Conservation (phyloP, 768 basidiomycete species). For the Suillus luteus region DNA sequence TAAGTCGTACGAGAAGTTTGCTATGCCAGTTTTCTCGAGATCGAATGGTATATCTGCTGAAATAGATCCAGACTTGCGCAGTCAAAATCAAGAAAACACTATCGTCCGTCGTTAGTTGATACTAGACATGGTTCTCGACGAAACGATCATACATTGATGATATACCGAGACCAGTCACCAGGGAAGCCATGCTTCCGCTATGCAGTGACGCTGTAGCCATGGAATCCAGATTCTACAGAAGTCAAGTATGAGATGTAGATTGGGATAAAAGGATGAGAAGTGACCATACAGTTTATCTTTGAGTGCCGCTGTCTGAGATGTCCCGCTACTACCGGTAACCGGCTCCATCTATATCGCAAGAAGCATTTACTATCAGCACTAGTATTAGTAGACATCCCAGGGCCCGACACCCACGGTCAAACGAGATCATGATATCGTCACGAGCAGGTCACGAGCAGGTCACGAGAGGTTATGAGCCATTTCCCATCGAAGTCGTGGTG, state of each 20-base stretch:
- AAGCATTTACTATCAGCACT: background rate
- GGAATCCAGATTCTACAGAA: background rate
- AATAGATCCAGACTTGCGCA: constrained; percentile 4
- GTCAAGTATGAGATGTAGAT: background rate
- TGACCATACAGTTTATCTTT: background rate
- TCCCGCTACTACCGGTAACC: background rate
- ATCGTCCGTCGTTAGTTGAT: background rate
- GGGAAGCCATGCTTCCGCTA: background rate
- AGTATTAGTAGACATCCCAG: background rate
- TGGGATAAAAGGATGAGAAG: background rate
- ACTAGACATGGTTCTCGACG: background rate
- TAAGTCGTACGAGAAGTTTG: background rate
- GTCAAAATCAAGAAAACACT: constrained; percentile 6
- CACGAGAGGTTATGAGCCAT: background rate
- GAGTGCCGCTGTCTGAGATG: background rate
- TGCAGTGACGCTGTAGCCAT: background rate
- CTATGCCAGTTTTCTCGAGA: background rate
- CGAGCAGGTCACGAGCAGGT: background rate
- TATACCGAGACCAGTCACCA: constrained; percentile 5
- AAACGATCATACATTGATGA: background rate
- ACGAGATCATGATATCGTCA: no score
- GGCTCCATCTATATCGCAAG: background rate
- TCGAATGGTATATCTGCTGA: background rate
- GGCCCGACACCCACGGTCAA: background rate
- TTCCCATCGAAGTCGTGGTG: background rate